phyloP scores from a whole-genome alignment of 176 grass and related monocot genomes.

The Otatea glauca region DNA sequence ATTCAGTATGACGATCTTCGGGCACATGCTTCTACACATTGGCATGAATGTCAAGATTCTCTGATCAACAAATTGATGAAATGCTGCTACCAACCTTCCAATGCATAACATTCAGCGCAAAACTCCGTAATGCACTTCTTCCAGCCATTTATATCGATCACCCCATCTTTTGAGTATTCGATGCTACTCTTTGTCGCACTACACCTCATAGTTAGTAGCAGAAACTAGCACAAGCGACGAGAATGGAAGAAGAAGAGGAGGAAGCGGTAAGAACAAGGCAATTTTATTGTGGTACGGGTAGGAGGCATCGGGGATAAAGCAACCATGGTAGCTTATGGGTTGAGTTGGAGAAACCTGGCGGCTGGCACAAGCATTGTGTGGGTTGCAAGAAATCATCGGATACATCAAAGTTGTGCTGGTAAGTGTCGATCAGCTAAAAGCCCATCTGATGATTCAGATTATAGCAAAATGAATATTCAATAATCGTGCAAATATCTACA shows the following conservation, averaged over 20 bases:
- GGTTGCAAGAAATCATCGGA: background rate
- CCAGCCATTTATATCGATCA: background rate
- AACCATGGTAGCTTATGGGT: background rate
- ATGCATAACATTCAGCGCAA: background rate
- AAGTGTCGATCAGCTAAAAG: too few relatives aligned
- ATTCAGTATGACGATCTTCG: background rate
- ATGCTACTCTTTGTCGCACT: background rate
- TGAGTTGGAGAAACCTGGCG: background rate
- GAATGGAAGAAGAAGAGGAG: background rate
- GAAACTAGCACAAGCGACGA: background rate
- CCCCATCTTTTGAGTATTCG: background rate
- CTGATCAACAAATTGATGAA: background rate
- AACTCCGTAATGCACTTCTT: background rate
- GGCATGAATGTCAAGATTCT: background rate
- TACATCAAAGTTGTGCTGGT: too few relatives aligned
- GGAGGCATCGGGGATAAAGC: background rate
- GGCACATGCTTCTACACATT: background rate
- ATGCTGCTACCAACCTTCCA: background rate
- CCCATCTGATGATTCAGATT: too few relatives aligned
- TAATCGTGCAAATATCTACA: too few relatives aligned
- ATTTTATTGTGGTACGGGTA: background rate
- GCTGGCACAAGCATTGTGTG: too few relatives aligned
- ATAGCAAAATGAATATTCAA: too few relatives aligned
- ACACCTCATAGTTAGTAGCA: background rate
- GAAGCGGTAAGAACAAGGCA: background rate